phyloP scores from a whole-genome alignment of 2,329 filamentous ascomycete species.

The Ceratocystis papillata region DNA sequence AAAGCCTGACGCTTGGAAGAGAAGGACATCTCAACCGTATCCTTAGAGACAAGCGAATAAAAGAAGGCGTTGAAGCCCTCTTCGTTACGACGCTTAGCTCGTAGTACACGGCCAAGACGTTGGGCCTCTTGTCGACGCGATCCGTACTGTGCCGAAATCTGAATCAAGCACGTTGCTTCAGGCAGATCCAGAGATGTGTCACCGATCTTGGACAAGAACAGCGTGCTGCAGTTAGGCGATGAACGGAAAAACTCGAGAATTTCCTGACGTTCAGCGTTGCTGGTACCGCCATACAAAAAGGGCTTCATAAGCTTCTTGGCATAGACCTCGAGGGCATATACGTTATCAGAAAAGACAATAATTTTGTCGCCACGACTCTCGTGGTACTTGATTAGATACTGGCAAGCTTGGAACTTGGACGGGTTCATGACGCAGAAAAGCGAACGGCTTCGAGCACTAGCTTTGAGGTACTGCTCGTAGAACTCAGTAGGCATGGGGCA shows the following conservation, averaged over 20 bases:
- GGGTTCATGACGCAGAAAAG: slow-evolving; percentile 93
- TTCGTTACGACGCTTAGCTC: slow-evolving; percentile 90
- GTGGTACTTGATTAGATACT: slow-evolving; percentile 97
- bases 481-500: slow-evolving; percentile 99
- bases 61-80: slow-evolving; percentile 99
- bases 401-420: slow-evolving; percentile 89
- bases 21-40: slow-evolving; percentile 96
- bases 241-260: slow-evolving; percentile 94
- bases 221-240: slow-evolving; percentile 77
- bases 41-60: slow-evolving; percentile 93
- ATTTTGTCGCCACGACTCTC: slow-evolving; percentile 92
- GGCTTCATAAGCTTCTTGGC: slow-evolving; percentile 74
- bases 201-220: slow-evolving; percentile 95
- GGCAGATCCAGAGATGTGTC: slow-evolving; percentile 96
- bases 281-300: slow-evolving; percentile 83
- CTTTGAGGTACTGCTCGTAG: slow-evolving; percentile 82
- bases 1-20: slow-evolving; percentile 95
- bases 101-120: slow-evolving; percentile 78
- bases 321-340: slow-evolving; percentile 81
- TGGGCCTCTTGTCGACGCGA: slow-evolving; percentile 95
- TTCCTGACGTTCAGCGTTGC: slow-evolving; percentile 70
- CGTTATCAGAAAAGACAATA: slow-evolving; percentile 96
- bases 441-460: slow-evolving; percentile 41
- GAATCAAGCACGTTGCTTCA: slow-evolving; percentile 91
- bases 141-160: slow-evolving; percentile 95